Evolutionary conservation across 768 basidiomycete species (phyloP).

Genomic region (Candolleomyces aberdarensis): DNA sequence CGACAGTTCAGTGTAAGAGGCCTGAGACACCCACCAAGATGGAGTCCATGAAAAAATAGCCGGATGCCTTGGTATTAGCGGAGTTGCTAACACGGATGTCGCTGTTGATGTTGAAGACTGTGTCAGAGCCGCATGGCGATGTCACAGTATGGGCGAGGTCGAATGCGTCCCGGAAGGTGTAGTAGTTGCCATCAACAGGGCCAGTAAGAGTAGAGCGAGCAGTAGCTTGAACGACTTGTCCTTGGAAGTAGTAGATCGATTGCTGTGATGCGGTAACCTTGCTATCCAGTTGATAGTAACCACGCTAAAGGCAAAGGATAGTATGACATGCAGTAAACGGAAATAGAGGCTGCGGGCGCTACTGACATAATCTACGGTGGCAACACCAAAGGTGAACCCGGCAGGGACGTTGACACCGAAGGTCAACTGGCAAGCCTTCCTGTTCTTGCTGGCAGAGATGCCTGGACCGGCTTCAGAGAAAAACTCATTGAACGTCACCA

Average conservation of each 20-base stretch:
- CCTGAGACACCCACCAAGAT: background rate
- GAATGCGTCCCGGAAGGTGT: slow-evolving; percentile 3
- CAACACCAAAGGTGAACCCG: slow-evolving; percentile 20
- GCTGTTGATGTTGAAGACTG: background rate
- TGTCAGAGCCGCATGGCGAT: slow-evolving; percentile 3
- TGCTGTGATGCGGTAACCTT: background rate
- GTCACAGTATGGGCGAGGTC: slow-evolving; percentile 3
- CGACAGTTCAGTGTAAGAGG: background rate
- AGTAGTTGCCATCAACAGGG: background rate
- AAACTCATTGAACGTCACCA: background rate
- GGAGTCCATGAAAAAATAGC: background rate
- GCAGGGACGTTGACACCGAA: slow-evolving; percentile 20
- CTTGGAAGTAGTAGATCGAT: background rate
- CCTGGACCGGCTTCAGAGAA: slow-evolving; percentile 14
- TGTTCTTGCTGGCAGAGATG: slow-evolving; percentile 14
- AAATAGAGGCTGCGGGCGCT: background rate
- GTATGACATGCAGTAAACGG: background rate
- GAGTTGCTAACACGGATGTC: slow-evolving; percentile 1
- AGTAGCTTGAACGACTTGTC: background rate
- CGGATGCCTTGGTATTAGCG: background rate
- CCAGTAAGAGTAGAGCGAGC: slow-evolving; percentile 1
- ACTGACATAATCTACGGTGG: slow-evolving; percentile 17
- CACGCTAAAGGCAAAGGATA: background rate
- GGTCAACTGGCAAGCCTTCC: slow-evolving; percentile 22
- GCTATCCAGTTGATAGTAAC: slow-evolving; percentile 20